Evolutionary conservation across 2,329 filamentous ascomycete species (phyloP).

Genomic region (Alternaria sp.): DNA sequence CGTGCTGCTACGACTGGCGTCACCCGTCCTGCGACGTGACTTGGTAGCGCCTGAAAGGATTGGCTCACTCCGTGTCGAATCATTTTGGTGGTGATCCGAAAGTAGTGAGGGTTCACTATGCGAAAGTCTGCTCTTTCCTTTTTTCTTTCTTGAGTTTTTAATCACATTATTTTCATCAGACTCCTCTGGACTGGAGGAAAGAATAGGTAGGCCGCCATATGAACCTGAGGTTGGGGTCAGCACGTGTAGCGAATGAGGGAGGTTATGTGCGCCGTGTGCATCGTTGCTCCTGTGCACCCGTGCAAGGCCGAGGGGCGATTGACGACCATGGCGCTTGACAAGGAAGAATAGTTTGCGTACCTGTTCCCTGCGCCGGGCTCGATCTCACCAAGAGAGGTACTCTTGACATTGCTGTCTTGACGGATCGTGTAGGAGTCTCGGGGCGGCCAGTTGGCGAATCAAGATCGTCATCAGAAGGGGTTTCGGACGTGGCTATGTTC

Average conservation of each 20-base stretch:
- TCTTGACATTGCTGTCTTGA: conserved; percentile 52
- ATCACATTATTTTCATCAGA: conserved; percentile 46
- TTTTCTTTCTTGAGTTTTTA: conserved; percentile 28
- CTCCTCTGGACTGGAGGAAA: conserved; percentile 46
- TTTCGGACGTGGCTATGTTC: conserved; percentile 31
- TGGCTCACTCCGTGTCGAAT: conserved; percentile 26
- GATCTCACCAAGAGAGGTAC: conserved; percentile 65
- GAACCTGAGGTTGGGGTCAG: conserved; percentile 50
- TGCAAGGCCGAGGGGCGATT: conserved; percentile 1
- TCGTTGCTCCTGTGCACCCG: conserved; percentile 10
- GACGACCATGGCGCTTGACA: conserved; percentile 3
- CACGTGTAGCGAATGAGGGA: conserved; percentile 2
- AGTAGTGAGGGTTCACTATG: conserved; percentile 30
- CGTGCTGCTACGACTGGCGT: conserved; percentile 32
- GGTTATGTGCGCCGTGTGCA: conserved; percentile 3
- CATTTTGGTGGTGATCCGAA: conserved; percentile 20
- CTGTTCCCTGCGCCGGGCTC: conserved; percentile 64
- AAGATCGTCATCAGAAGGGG: conserved; percentile 39
- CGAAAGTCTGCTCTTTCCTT: conserved; percentile 44
- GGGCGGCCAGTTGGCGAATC: conserved; percentile 16
- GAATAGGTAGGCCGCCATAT: conserved; percentile 64
- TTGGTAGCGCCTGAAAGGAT: conserved; percentile 20
- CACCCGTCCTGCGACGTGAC: conserved; percentile 35
- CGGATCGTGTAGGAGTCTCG: conserved; percentile 20
- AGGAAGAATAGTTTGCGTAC: conserved; percentile 27